Evolutionary conservation across 2,329 filamentous ascomycete genomes (phyloP).

Genomic region (Talaromyces sp.): DNA sequence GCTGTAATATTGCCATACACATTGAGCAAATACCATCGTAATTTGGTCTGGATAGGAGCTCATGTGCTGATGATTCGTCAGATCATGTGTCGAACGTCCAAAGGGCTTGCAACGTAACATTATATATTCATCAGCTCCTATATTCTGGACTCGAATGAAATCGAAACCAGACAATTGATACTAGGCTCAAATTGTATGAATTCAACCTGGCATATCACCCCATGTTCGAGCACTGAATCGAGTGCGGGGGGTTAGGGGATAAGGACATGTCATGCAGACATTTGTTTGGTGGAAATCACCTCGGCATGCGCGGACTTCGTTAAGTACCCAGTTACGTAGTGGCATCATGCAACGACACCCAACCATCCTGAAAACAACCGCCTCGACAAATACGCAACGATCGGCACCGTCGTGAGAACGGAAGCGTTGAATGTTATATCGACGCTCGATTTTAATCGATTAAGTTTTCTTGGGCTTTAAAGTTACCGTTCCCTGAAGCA

Average conservation of each 20-base stretch:
- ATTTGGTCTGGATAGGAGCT: no score
- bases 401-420: neutral
- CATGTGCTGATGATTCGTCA: no score
- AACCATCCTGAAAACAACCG: neutral
- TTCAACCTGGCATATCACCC: neutral
- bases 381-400: neutral
- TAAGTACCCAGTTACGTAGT: neutral
- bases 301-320: neutral
- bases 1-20: no score
- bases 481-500: neutral
- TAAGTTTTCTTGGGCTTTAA: no score
- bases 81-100: neutral
- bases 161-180: neutral
- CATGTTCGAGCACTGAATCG: neutral
- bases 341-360: slow-evolving; percentile 5
- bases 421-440: neutral
- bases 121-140: neutral
- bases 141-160: neutral
- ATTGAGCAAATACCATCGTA: no score
- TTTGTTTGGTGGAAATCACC: slow-evolving; percentile 2
- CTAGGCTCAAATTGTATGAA: neutral
- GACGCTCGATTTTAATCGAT: no score
- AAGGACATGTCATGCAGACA: neutral
- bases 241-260: neutral
- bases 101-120: neutral